Evolutionary conservation across 2,329 filamentous ascomycete species (phyloP).

Genomic region (Talaromyces piceae): DNA sequence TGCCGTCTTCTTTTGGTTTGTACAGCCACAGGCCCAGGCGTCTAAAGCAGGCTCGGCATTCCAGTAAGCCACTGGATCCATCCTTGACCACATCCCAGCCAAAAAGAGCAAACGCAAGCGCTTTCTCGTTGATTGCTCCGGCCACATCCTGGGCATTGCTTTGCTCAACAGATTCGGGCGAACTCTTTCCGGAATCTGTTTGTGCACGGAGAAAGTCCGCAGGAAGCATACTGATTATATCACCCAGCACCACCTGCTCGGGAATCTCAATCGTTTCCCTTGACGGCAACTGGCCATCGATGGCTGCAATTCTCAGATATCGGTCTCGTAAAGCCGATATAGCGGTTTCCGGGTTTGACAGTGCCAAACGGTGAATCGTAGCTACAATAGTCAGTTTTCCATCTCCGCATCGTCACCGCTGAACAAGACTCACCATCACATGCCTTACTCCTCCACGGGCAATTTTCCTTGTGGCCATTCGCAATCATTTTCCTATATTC

Average conservation of each 20-base stretch:
- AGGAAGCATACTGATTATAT: constrained; percentile 23
- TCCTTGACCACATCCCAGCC: constrained; percentile 60
- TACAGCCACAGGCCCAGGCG: constrained; percentile 93
- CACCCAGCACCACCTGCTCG: constrained; percentile 25
- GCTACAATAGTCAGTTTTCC: constrained; percentile 28
- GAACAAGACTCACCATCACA: constrained; percentile 64
- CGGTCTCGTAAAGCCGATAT: constrained; percentile 53
- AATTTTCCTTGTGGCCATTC: constrained; percentile 69
- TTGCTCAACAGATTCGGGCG: background rate
- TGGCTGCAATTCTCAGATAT: constrained; percentile 49
- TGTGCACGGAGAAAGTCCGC: constrained; percentile 17
- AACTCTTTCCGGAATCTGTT: background rate
- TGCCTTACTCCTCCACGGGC: constrained; percentile 78
- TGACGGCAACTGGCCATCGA: constrained; percentile 31
- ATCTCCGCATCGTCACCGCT: no score
- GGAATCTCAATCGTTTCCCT: constrained; percentile 24
- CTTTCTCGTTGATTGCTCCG: constrained; percentile 48
- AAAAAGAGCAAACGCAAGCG: constrained; percentile 61
- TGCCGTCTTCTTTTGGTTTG: constrained; percentile 59
- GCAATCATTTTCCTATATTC: constrained; percentile 68
- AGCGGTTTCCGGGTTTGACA: constrained; percentile 55
- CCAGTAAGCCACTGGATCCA: constrained; percentile 54
- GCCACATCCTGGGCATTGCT: constrained; percentile 1
- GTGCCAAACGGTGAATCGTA: constrained; percentile 58
- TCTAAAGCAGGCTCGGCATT: constrained; percentile 79